Evolutionary conservation across 805 yeast genomes (phyloP).

Genomic region (Pichia manshurica): DNA sequence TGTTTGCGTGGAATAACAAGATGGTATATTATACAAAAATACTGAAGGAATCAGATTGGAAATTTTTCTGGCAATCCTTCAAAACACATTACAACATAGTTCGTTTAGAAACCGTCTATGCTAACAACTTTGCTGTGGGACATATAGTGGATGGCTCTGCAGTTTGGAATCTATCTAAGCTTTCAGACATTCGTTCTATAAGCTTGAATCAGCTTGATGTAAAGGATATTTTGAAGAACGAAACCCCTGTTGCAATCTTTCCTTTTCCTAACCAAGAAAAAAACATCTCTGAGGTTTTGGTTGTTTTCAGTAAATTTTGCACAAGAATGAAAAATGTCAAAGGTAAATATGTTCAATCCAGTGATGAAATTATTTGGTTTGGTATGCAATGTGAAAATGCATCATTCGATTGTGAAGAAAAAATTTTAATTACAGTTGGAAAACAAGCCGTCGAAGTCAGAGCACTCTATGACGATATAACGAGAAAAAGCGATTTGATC

Average conservation of each 20-base stretch:
- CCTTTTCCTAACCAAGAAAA: slow-evolving; percentile 17
- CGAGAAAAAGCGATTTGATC: slow-evolving; percentile 19
- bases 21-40: slow-evolving; percentile 33
- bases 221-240: slow-evolving; percentile 22
- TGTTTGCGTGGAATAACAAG: slow-evolving; percentile 50
- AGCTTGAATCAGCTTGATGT: slow-evolving; percentile 24
- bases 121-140: slow-evolving; percentile 27
- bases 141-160: slow-evolving; percentile 26
- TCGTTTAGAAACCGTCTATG: slow-evolving; percentile 23
- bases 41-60: slow-evolving; percentile 23
- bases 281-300: slow-evolving; percentile 23
- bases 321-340: slow-evolving; percentile 23
- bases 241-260: slow-evolving; percentile 26
- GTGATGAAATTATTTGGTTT: slow-evolving; percentile 25
- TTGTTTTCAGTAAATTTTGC: slow-evolving; percentile 27
- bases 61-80: slow-evolving; percentile 24
- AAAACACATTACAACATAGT: slow-evolving; percentile 24
- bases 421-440: slow-evolving; percentile 21
- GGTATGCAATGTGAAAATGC: slow-evolving; percentile 25
- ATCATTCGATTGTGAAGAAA: slow-evolving; percentile 25
- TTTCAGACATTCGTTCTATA: slow-evolving; percentile 25
- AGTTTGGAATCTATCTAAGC: slow-evolving; percentile 25
- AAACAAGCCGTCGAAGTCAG: slow-evolving; percentile 26
- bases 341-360: slow-evolving; percentile 21
- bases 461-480: slow-evolving; percentile 19